A percentile compares a stretch with the other conserved stretches of the same genome.
Evolutionary conservation across 306 rosid genomes (phyloP).

Genomic region (Crataegus laevigata): DNA sequence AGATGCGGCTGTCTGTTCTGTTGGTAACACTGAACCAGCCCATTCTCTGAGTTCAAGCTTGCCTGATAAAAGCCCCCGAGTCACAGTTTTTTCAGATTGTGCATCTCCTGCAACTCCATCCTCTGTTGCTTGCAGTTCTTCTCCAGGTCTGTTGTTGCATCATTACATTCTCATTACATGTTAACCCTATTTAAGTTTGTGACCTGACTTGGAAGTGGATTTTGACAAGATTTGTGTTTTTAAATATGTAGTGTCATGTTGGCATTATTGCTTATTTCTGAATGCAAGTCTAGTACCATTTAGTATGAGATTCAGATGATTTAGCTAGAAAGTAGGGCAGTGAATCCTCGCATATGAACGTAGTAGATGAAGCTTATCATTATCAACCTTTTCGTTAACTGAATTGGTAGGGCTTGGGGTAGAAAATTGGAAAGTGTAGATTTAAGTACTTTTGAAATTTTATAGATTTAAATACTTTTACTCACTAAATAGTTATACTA

Average conservation of each 20-base stretch:
- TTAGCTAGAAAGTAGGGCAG: background rate
- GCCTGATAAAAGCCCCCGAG: conserved; percentile 66
- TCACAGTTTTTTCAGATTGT: conserved; percentile 52
- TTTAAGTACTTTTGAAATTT: background rate
- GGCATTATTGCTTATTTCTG: background rate
- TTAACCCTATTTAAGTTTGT: background rate
- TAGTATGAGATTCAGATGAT: background rate
- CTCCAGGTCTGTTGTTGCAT: conserved; percentile 54
- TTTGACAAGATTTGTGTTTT: background rate
- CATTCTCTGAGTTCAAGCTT: conserved; percentile 40
- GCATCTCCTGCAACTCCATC: conserved; percentile 97
- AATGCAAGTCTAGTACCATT: background rate
- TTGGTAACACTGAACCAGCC: conserved; percentile 38
- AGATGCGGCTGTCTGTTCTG: conserved; percentile 41
- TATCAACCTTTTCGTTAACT: background rate
- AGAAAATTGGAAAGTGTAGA: background rate
- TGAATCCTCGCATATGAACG: background rate
- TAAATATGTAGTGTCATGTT: background rate
- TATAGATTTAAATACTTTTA: background rate
- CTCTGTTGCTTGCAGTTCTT: conserved; percentile 93
- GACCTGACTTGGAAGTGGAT: background rate
- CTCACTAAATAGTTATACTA: background rate
- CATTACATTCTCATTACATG: background rate
- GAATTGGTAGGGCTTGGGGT: background rate
- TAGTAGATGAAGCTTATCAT: background rate